Evolutionary conservation across 225 moss, liverwort and hornwort species (phyloP).

Genomic region (Antitrichia curtipendula): DNA sequence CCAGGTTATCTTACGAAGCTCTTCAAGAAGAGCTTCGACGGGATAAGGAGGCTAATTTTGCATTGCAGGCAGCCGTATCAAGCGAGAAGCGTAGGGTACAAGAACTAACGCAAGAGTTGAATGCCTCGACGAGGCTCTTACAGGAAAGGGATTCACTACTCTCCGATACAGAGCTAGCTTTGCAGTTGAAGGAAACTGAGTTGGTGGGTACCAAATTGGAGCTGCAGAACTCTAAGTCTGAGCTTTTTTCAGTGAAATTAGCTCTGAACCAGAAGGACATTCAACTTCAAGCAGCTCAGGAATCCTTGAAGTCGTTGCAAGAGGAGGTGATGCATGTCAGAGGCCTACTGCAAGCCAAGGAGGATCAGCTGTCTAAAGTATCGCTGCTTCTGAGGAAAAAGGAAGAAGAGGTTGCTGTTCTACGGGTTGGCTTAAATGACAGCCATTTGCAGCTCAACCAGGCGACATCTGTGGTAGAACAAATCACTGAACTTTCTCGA

Average conservation of each 20-base stretch:
- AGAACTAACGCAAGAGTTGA: conserved; percentile 1
- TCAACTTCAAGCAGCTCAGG: conserved; percentile 19
- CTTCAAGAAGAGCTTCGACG: conserved; percentile 9
- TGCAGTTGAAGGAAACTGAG: conserved; percentile 16
- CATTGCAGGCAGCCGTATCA: not conserved
- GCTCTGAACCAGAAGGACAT: conserved; percentile 15
- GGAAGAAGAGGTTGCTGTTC: conserved; percentile 17
- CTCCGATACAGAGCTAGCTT: not conserved
- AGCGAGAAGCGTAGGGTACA: conserved; percentile 5
- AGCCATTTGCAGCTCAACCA: conserved; percentile 15
- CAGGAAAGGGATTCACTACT: conserved; percentile 6
- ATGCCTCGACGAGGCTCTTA: not conserved
- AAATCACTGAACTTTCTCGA: conserved; percentile 20
- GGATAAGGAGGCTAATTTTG: not conserved
- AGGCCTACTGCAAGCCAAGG: conserved; percentile 7
- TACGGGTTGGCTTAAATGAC: conserved; percentile 12
- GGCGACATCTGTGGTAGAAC: conserved; percentile 14
- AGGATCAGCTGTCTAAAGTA: conserved; percentile 10
- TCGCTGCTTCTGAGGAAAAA: conserved; percentile 4
- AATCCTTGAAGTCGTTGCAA: conserved; percentile 12
- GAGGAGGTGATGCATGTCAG: conserved; percentile 10
- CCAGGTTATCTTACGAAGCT: conserved; percentile 8
- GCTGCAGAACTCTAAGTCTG: conserved; percentile 10
- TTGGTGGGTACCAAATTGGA: conserved; percentile 5
- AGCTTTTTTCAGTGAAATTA: not conserved